Conservation (phyloP, 2,329 filamentous ascomycete genomes). For the Pleurostoma richardsiae region DNA sequence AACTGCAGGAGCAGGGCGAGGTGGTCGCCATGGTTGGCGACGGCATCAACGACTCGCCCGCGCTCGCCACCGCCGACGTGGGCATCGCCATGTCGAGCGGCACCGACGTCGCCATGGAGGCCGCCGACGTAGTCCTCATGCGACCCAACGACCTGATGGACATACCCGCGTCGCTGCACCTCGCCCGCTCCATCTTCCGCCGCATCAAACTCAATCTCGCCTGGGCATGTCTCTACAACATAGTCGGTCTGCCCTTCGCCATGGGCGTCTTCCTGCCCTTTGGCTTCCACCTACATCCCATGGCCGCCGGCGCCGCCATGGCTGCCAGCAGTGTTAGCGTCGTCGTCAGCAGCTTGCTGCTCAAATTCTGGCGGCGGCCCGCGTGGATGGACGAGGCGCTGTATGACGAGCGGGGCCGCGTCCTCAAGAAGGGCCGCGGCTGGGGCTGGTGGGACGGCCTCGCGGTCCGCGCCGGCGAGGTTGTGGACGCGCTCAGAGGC, state of each 20-base stretch:
- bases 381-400: constrained; percentile 76
- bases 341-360: constrained; percentile 73
- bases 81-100: constrained; percentile 90
- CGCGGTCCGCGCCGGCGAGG: constrained; percentile 35
- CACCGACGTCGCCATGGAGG: constrained; percentile 97
- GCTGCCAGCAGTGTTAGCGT: constrained; percentile 86
- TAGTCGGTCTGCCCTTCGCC: constrained; percentile 86
- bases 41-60: constrained; percentile 97
- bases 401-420: constrained; percentile 51
- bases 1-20: constrained; percentile 69
- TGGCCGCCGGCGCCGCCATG: constrained; percentile 95
- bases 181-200: constrained; percentile 79
- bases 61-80: constrained; percentile 85
- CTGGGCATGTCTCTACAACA: constrained; percentile 92
- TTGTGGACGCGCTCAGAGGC: constrained; percentile 27
- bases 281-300: constrained; percentile 81
- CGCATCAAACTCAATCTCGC: constrained; percentile 91
- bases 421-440: constrained; percentile 35
- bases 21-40: constrained; percentile 96
- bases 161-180: constrained; percentile 79
- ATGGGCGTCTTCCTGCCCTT: constrained; percentile 95
- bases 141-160: constrained; percentile 84
- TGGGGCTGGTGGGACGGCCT: constrained; percentile 31
- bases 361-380: constrained; percentile 84
- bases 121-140: constrained; percentile 95